phyloP scores from a whole-genome alignment of 129 eudicot genomes.

The sunflower (Helianthus annuus) region DNA sequence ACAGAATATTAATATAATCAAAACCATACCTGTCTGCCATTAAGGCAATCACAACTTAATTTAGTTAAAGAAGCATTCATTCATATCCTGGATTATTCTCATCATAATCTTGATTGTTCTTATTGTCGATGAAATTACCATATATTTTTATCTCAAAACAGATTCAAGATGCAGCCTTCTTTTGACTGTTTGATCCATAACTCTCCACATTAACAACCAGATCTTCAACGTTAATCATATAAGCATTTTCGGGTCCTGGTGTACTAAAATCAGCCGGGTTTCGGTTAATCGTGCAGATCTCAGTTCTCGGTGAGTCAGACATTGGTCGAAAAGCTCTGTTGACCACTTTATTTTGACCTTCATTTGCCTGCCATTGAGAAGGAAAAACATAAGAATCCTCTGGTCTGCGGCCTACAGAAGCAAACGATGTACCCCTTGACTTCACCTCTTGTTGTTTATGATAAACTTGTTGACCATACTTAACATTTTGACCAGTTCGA shows the following conservation, averaged over 20 bases:
- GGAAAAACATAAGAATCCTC: constrained; percentile 32
- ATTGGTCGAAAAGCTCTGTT: constrained; percentile 24
- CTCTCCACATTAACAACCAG: constrained; percentile 23
- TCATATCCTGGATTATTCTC: constrained; percentile 14
- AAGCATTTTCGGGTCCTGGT: constrained; percentile 58
- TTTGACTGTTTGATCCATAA: constrained; percentile 39
- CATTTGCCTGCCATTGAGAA: constrained; percentile 20
- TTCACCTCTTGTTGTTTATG: constrained; percentile 40
- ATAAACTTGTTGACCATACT: constrained; percentile 32
- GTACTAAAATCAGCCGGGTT: constrained; percentile 85
- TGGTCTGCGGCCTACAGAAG: constrained; percentile 21
- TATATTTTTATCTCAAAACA: constrained; percentile 7
- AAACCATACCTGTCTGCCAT: constrained; percentile 27
- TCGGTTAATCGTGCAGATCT: constrained; percentile 53
- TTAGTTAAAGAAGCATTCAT: not conserved
- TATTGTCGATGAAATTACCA: constrained; percentile 4
- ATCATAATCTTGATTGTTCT: constrained; percentile 10
- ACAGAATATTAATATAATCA: not conserved
- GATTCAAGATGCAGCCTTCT: constrained; percentile 15
- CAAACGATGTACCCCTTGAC: constrained; percentile 22
- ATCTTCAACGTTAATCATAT: constrained; percentile 49
- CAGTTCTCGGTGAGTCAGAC: constrained; percentile 13
- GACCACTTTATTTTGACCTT: constrained; percentile 23
- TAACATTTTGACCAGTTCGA: constrained; percentile 24
- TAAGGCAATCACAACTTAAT: constrained; percentile 21